These are phyloP conservation scores for Candida orba DNA, from an alignment of 805 yeast genomes.

Conservation along the genomic window DNA sequence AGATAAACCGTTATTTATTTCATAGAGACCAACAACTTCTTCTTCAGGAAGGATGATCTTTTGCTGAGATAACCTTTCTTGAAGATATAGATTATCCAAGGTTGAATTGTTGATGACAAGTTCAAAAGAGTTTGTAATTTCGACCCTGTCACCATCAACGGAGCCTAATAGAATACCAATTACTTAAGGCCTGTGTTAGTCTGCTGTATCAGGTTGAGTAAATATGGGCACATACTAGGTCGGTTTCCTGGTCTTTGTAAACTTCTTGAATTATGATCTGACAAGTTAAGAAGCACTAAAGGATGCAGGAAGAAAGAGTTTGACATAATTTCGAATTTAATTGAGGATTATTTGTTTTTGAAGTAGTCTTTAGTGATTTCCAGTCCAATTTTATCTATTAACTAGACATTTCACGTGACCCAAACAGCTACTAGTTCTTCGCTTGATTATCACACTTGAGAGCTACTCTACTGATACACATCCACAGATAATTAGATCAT, in stretches of 20 bases:
- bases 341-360: too few relatives aligned
- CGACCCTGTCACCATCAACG: not conserved
- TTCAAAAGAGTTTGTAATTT: constrained; percentile 10
- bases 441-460: too few relatives aligned
- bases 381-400: too few relatives aligned
- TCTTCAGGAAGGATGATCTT: constrained; percentile 8
- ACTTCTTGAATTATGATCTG: constrained; percentile 9
- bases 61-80: constrained; percentile 8
- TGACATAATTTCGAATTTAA: not conserved
- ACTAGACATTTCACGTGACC: too few relatives aligned
- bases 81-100: constrained; percentile 3
- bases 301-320: constrained; percentile 7
- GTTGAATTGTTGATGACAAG: not conserved
- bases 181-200: not conserved
- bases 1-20: not conserved
- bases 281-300: constrained; percentile 6
- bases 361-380: too few relatives aligned
- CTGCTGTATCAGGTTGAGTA: too few relatives aligned
- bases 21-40: constrained; percentile 9
- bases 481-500: too few relatives aligned
- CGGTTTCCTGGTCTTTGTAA: not conserved
- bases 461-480: too few relatives aligned
- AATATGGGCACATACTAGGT: constrained; percentile 1
- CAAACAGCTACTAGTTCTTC: too few relatives aligned
- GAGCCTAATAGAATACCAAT: constrained; percentile 6